phyloP scores from a whole-genome alignment of 257 asterid species.

The Catharanthus roseus region DNA sequence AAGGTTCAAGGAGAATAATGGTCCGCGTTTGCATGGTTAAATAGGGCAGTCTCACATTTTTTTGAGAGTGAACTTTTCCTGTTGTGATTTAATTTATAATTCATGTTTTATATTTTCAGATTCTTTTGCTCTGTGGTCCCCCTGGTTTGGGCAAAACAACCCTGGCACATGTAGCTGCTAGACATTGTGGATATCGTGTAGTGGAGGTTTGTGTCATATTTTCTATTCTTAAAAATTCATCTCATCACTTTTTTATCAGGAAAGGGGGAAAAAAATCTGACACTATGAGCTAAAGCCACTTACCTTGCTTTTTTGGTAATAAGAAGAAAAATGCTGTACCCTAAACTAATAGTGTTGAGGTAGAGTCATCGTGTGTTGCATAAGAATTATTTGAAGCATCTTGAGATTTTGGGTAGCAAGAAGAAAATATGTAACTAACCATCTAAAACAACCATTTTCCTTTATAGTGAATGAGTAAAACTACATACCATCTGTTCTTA shows the following conservation, averaged over 20 bases:
- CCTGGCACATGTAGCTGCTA: conserved; percentile 97
- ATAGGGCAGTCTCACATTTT: background rate
- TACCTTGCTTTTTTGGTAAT: background rate
- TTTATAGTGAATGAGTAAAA: background rate
- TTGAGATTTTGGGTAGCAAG: too few relatives aligned
- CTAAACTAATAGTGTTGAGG: background rate
- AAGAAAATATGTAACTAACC: background rate
- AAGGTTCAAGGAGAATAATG: background rate
- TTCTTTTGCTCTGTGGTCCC: conserved; percentile 94
- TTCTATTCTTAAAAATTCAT: conserved; percentile 7
- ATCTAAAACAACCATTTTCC: background rate
- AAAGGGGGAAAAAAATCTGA: background rate
- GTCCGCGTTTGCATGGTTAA: background rate
- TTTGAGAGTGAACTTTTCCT: background rate
- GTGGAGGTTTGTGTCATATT: conserved; percentile 63
- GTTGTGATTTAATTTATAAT: background rate
- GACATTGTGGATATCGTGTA: conserved; percentile 95
- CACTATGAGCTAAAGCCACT: background rate
- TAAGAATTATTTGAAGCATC: background rate
- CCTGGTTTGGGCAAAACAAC: conserved; percentile 99
- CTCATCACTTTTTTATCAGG: background rate
- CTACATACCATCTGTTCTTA: background rate
- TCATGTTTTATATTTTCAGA: conserved; percentile 37
- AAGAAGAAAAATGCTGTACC: background rate
- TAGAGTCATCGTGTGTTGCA: background rate